Evolutionary conservation across 179 eudicot genomes (phyloP).

Genomic region (Drosera spatulata): DNA sequence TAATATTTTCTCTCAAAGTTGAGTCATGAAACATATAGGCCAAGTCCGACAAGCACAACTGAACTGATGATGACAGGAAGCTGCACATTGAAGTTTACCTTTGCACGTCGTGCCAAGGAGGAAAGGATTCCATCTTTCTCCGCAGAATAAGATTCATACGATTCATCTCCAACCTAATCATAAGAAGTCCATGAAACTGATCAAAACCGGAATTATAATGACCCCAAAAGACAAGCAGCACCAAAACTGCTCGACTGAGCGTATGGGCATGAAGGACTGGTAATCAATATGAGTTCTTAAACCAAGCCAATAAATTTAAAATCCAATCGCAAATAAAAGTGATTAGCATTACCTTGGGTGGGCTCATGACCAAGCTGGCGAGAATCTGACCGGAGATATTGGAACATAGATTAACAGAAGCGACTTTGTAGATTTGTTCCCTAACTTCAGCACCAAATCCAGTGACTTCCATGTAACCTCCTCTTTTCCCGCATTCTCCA

Average conservation of each 20-base stretch:
- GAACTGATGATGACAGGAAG: neutral
- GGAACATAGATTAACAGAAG: constrained; percentile 89
- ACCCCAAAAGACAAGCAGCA: neutral
- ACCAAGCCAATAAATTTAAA: neutral
- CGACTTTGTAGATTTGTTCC: constrained; percentile 93
- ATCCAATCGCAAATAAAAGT: neutral
- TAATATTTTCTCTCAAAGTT: neutral
- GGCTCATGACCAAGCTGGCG: constrained; percentile 88
- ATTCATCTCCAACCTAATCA: constrained; percentile 78
- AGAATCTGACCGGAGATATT: constrained; percentile 94
- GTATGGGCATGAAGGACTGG: neutral
- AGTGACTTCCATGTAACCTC: constrained; percentile 96
- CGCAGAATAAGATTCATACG: constrained; percentile 56
- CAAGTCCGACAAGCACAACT: neutral
- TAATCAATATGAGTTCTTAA: neutral
- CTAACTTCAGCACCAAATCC: constrained; percentile 74
- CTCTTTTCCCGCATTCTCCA: constrained; percentile 97
- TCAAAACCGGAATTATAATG: too few relatives aligned
- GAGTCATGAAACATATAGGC: neutral
- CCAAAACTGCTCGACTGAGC: neutral
- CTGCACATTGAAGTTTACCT: constrained; percentile 33
- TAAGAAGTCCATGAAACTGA: neutral
- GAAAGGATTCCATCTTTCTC: constrained; percentile 90
- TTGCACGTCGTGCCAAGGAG: constrained; percentile 82
- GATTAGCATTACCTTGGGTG: constrained; percentile 65